These are phyloP conservation scores for Macrolepiota dolichaula DNA, from an alignment of 768 basidiomycete genomes.

Conservation along the genomic window DNA sequence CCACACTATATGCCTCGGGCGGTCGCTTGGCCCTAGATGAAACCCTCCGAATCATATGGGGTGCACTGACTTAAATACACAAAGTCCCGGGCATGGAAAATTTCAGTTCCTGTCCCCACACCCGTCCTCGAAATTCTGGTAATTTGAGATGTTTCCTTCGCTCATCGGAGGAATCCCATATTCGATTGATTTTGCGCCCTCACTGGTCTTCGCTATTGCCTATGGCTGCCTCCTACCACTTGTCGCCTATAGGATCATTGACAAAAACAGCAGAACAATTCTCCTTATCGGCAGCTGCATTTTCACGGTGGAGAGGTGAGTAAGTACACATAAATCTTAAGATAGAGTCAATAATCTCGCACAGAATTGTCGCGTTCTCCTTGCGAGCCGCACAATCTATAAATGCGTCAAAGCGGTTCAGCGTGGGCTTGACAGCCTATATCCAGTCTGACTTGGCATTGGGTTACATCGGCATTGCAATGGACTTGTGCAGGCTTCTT, in stretches of 20 bases:
- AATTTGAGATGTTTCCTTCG: conserved; percentile 26
- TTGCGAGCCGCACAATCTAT: conserved; percentile 17
- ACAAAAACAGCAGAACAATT: conserved; percentile 25
- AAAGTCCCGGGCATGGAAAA: not conserved
- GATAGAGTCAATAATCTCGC: not conserved
- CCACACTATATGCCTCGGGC: too few relatives aligned
- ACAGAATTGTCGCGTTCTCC: conserved; percentile 20
- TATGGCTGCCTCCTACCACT: conserved; percentile 30
- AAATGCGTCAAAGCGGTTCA: conserved; percentile 9
- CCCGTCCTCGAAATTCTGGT: not conserved
- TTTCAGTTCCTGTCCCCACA: not conserved
- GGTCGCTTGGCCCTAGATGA: too few relatives aligned
- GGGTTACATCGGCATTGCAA: conserved; percentile 13
- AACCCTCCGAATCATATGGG: not conserved
- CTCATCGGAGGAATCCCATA: conserved; percentile 33
- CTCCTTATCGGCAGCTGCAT: conserved; percentile 27
- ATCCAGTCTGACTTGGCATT: conserved; percentile 9
- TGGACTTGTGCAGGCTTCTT: conserved; percentile 7
- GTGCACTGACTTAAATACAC: not conserved
- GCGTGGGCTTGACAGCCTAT: conserved; percentile 12
- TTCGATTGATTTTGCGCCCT: conserved; percentile 31
- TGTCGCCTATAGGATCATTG: conserved; percentile 22
- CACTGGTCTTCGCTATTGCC: conserved; percentile 30
- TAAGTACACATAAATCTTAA: too few relatives aligned
- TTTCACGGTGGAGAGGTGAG: conserved; percentile 32